Evolutionary conservation across 352 stramenopile genomes (phyloP), one percentile per base, ranked within the genome.

Genomic region (Halophytophthora batemanensis): DNA sequence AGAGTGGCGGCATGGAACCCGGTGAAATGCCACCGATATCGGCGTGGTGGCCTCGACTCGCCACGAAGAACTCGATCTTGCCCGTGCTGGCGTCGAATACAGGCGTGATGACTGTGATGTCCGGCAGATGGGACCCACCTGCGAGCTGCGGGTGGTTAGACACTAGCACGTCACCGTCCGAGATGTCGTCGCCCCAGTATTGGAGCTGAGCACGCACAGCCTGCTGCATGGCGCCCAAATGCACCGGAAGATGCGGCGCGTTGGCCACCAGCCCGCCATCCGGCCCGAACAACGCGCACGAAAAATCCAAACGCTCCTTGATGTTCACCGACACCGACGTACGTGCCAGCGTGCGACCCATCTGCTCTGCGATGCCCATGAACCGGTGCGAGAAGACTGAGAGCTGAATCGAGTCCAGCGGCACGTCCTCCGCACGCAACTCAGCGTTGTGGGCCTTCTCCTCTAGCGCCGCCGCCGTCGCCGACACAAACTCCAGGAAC

Each of bases 351-450:
- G 96, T 99, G 45, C 95, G 83, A 13, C 97, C 97, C 96, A 99
- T 99, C 77, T 99, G 96, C 75, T 99, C 97, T 6, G 97, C 97
- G 68, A 99, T 99, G 15, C 96, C 94, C 97, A 99, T 99, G 75
- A 99, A 99, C 29, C 96, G 85, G 66, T 99, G 95, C 13, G 94
- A 93, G 63, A 98, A 99, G 6, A 98, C 86, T 0, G 92, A 97
- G 10, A 99, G 81, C 62, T 98, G 90, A 53, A 99, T 98, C 13
- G 96, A 91, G 63, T 99, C 97, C 22, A 93, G 69, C 2, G 71
- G 69, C 2, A 95, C 70, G 33, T 71, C 56, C 43, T 69, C 60
- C 31, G 59, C 47, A 12, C 56, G 36, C 17, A 69, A n/a, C 49
- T 33, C 39, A 25, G 47, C 36, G 11, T 35, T 25, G 18, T 45